Evolutionary conservation across 495 filamentous ascomycete genomes (phyloP).

Genomic region (Penicillium fimorum): DNA sequence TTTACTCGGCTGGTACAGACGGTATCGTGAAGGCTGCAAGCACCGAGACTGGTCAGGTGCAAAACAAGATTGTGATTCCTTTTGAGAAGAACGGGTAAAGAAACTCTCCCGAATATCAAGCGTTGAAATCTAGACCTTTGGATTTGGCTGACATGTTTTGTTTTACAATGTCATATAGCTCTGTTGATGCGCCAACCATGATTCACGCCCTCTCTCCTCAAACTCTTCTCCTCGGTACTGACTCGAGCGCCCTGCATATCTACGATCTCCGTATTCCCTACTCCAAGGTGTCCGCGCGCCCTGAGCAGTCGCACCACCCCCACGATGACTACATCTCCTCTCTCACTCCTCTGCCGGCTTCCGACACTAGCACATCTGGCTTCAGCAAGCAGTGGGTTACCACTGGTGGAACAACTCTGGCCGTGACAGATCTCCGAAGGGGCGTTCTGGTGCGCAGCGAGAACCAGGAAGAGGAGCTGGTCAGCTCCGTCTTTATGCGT

Average conservation of each 20-base stretch:
- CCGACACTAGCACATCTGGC: constrained; percentile 72
- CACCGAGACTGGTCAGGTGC: constrained; percentile 74
- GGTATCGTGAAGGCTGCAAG: constrained; percentile 84
- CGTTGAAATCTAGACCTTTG: constrained; percentile 13
- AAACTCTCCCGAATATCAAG: constrained; percentile 11
- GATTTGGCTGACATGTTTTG: constrained; percentile 6
- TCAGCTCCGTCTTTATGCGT: constrained; percentile 72
- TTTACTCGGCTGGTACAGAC: constrained; percentile 91
- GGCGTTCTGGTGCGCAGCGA: constrained; percentile 83
- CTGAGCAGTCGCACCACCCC: constrained; percentile 75
- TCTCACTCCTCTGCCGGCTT: constrained; percentile 77
- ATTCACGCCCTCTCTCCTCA: constrained; percentile 80
- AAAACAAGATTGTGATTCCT: constrained; percentile 64
- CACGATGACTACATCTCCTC: constrained; percentile 94
- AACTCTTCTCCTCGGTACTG: constrained; percentile 84
- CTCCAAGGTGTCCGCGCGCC: constrained; percentile 53
- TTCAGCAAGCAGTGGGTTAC: constrained; percentile 90
- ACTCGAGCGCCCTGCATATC: constrained; percentile 83
- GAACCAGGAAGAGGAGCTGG: constrained; percentile 89
- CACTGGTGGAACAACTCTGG: constrained; percentile 85
- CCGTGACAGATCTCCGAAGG: constrained; percentile 80
- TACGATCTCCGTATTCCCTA: constrained; percentile 80
- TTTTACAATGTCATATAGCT: constrained; percentile 19
- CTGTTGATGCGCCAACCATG: constrained; percentile 67
- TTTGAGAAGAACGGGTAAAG: constrained; percentile 40